Evolutionary conservation across 176 grass and related monocot genomes (phyloP).

Genomic region (Avena eriantha): DNA sequence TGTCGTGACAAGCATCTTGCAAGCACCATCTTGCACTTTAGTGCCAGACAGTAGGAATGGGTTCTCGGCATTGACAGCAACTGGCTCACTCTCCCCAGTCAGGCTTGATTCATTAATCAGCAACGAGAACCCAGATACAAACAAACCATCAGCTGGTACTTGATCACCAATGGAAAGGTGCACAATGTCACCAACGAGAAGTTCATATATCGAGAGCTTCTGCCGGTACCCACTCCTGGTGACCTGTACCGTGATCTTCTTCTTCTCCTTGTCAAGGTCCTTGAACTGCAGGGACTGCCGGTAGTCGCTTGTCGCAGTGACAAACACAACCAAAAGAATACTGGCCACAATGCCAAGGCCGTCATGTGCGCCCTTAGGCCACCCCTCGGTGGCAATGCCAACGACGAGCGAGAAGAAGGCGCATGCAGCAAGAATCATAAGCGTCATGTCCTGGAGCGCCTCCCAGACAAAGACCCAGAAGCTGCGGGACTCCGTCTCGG

Average conservation of each 20-base stretch:
- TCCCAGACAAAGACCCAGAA: conserved; percentile 96
- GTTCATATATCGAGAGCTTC: conserved; percentile 86
- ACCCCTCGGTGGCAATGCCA: conserved; percentile 84
- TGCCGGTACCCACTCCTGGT: conserved; percentile 75
- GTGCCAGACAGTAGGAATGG: conserved; percentile 94
- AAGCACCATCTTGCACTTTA: conserved; percentile 93
- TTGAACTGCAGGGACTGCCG: conserved; percentile 94
- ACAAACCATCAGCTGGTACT: conserved; percentile 87
- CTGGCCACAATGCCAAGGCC: conserved; percentile 92
- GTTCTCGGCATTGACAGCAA: conserved; percentile 73
- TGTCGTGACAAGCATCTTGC: conserved; percentile 89
- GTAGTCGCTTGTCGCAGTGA: conserved; percentile 91
- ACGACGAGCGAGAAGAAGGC: conserved; percentile 79
- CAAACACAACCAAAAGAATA: conserved; percentile 87
- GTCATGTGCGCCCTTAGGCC: conserved; percentile 93
- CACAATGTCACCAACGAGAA: conserved; percentile 84
- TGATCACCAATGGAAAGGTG: conserved; percentile 93
- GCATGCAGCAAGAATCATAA: conserved; percentile 79
- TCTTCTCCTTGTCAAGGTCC: conserved; percentile 97
- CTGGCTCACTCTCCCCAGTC: conserved; percentile 92
- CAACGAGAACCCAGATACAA: conserved; percentile 80
- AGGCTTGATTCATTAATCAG: conserved; percentile 95
- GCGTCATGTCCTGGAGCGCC: conserved; percentile 95
- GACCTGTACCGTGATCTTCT: conserved; percentile 91
- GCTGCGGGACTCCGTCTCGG: conserved; percentile 67